phyloP scores from a whole-genome alignment of 768 basidiomycete species.

The Collybia sp. region DNA sequence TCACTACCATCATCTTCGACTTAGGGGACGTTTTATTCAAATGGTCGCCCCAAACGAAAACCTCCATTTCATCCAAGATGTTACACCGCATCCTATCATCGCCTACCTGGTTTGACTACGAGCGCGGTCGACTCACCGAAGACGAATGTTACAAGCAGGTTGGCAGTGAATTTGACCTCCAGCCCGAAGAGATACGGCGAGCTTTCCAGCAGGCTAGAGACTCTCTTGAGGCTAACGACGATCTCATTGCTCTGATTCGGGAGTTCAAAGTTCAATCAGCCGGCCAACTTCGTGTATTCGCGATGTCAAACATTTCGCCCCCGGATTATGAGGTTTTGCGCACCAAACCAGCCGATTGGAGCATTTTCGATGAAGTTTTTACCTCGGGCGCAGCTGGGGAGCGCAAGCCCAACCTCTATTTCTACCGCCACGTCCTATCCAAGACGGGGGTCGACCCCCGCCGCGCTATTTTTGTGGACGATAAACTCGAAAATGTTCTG shows the following conservation, averaged over 20 bases:
- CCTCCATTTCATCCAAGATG: conserved; percentile 32
- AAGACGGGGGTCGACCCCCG: conserved; percentile 39
- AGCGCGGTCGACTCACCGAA: conserved; percentile 39
- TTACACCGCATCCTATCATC: conserved; percentile 38
- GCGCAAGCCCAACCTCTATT: conserved; percentile 52
- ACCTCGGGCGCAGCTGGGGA: conserved; percentile 48
- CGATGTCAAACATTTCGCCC: conserved; percentile 56
- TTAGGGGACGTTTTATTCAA: conserved; percentile 53
- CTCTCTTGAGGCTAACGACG: conserved; percentile 38
- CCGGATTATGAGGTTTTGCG: conserved; percentile 45
- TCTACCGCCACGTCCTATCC: conserved; percentile 44
- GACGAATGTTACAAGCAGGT: conserved; percentile 38
- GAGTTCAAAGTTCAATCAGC: conserved; percentile 36
- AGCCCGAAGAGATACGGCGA: conserved; percentile 31
- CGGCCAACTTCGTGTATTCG: conserved; percentile 36
- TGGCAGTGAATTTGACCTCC: conserved; percentile 32
- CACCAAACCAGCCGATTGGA: conserved; percentile 43
- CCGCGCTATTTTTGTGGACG: conserved; percentile 52
- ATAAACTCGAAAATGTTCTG: conserved; percentile 55
- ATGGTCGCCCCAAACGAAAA: conserved; percentile 45
- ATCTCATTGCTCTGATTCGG: conserved; percentile 40
- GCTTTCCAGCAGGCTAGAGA: conserved; percentile 46
- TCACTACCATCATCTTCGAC: conserved; percentile 43
- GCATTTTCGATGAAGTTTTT: conserved; percentile 44
- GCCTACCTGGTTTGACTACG: conserved; percentile 51